These are phyloP conservation scores for Ganoderma sinense DNA, from an alignment of 1,284 basidiomycete species.

Conservation along the genomic window DNA sequence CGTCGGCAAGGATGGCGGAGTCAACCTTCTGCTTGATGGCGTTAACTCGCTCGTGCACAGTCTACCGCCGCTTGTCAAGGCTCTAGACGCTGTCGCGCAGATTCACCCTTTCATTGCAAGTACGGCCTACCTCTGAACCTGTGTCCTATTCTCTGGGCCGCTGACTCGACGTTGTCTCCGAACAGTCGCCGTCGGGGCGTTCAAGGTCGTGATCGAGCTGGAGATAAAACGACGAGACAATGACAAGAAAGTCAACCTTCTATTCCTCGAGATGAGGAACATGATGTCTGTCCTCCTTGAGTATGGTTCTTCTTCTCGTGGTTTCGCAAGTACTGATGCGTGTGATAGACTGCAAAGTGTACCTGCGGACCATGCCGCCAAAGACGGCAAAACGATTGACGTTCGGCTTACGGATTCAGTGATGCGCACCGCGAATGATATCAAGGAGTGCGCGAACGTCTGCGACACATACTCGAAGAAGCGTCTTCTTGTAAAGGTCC, in stretches of 20 bases:
- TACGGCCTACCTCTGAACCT: background rate
- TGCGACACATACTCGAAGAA: constrained; percentile 44
- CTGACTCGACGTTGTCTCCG: background rate
- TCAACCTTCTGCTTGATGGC: constrained; percentile 12
- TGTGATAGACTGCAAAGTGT: constrained; percentile 12
- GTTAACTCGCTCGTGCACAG: constrained; percentile 34
- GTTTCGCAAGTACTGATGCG: background rate
- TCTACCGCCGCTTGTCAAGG: constrained; percentile 32
- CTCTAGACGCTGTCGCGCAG: constrained; percentile 34
- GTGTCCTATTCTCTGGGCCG: background rate
- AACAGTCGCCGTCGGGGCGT: constrained; percentile 51
- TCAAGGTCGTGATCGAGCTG: constrained; percentile 50
- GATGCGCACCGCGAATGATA: constrained; percentile 36
- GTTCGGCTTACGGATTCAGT: constrained; percentile 32
- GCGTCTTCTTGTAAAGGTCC: constrained; percentile 43
- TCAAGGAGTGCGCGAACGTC: constrained; percentile 40
- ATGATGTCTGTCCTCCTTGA: constrained; percentile 51
- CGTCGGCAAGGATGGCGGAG: background rate
- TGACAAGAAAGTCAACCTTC: constrained; percentile 47
- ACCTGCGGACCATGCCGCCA: constrained; percentile 21
- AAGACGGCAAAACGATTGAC: constrained; percentile 32
- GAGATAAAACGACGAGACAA: constrained; percentile 51
- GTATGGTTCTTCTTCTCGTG: constrained; percentile 37
- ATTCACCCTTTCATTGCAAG: constrained; percentile 38
- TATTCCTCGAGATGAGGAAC: constrained; percentile 54